Evolutionary conservation across 352 stramenopile genomes (phyloP), one percentile per base, ranked within the genome.

Genomic region (Globisporangium heterothallicum): DNA sequence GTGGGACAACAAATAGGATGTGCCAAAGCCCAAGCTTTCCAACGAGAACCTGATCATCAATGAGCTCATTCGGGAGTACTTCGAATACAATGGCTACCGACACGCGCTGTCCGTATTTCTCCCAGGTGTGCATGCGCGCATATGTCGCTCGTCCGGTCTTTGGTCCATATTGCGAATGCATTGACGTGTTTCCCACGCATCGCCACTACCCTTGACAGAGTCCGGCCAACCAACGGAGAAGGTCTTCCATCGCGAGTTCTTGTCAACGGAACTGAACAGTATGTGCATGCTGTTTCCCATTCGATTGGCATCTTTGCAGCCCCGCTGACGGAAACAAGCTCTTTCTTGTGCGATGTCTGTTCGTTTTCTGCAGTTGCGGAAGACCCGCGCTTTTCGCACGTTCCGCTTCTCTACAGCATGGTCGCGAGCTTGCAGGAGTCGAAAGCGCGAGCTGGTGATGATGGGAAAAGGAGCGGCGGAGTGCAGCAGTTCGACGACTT

Each of bases 11-110:
- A 22, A 13, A 19, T 22, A 64, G 63, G 55, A 65, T n/a, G 70
- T 75, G 0, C 73, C 77, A 0, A 90, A 86, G 47, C 86, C 85
- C 19, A 86, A 77, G 41, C 63, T 96, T 1, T 94, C 82, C 18
- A 96, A 94, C 58, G 90, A 97, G 42, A 97, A 97, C 61, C 68
- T 97, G 38, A 63, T 98, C 42, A 94, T 98, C 52, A 97, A 98
- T 58, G 90, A 97, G 69, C 69, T 98, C 19, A 94, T 98, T 45
- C 74, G 87, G 6, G 92, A 98, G 42, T 98, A 97, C 61, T 65
- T 98, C 9, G 73, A 90, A 45, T 98, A 95, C 71, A 97, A 97
- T 51, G 85, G 86, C n/a, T 98, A 98, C 59, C 62, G 75, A 7
- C 82, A 95, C 44, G 72, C 86, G 0, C 72, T 95, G 25, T 96